Evolutionary conservation across 306 rosid species (phyloP).

Genomic region (Sindora glabra): DNA sequence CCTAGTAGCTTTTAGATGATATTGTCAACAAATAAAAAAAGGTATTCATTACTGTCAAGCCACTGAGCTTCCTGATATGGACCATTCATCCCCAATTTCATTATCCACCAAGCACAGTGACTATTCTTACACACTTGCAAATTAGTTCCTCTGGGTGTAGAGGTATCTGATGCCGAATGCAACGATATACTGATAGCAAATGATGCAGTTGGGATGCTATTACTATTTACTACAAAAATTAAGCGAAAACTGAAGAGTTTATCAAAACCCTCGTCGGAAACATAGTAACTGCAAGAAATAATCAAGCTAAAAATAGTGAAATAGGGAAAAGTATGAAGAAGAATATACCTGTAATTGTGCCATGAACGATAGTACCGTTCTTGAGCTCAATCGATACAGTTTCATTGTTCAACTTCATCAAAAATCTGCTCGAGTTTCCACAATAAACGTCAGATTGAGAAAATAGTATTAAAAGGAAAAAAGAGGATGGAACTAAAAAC

Average conservation of each 20-base stretch:
- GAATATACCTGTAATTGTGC: constrained; percentile 74
- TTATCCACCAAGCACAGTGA: neutral
- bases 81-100: neutral
- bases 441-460: too few species aligned
- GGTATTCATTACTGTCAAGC: neutral
- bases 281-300: neutral
- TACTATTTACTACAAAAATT: neutral
- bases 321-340: neutral
- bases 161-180: neutral
- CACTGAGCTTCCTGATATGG: neutral
- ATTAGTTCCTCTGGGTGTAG: neutral
- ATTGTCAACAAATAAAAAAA: neutral
- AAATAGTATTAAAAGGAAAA: too few species aligned
- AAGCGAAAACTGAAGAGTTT: neutral
- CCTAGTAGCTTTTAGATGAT: too few species aligned
- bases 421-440: constrained; percentile 56
- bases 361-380: constrained; percentile 80
- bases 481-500: too few species aligned
- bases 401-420: constrained; percentile 90
- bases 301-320: neutral
- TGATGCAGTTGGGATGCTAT: too few species aligned
- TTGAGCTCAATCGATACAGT: constrained; percentile 87
- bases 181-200: neutral
- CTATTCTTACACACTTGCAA: neutral
- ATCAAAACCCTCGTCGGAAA: neutral